Evolutionary conservation across 805 yeast genomes (phyloP), one percentile per base, ranked within the genome.

Genomic region (Kodamaea sagamina): DNA sequence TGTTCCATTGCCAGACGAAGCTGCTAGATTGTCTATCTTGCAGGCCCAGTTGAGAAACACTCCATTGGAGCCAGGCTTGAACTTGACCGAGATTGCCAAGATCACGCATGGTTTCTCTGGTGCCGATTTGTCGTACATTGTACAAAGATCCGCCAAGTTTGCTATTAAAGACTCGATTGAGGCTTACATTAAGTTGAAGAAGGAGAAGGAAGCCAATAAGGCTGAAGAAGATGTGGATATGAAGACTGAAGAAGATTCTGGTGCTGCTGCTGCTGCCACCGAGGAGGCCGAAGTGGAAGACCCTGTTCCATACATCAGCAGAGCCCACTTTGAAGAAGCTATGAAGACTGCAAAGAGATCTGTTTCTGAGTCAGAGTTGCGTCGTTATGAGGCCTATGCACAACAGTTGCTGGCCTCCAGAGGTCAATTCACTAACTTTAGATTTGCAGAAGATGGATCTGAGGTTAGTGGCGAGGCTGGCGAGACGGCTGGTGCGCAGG

Each of bases 331-430:
- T 58, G 97, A 93, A 70, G 98, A 93, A 75, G 99, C 99, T 36
- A 93, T 93, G 99, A 90, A 92, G 82, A 89, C 98, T 1, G 99
- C 99, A 42, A 86, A 89, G 70, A 86, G 98, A 59, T 90, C 97
- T 44, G 99, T 93, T 38, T 84, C 95, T 31, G 98, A 95, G 61
- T 87, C 97, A 28, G 99, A 93, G 71, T 78, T 93, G 61, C 93
- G 99, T 72, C 90, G 99, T 71, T 93, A 93, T 67, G 99, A 93
- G 74, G 95, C 98, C 6, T 93, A 92, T 61, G 95, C 97, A 40
- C 97, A 92, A 70, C 97, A 92, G 71, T 77, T 93, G 67, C 95
- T 85, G 67, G 88, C 96, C 45, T 86, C 97, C 1, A 88, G 99
- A 72, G 98, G 99, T 39, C 96, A 87, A 65, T 85, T 87, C 63